These are phyloP conservation scores for Penicillium cosmopolitanum DNA, from an alignment of 495 filamentous ascomycete genomes.

Conservation along the genomic window DNA sequence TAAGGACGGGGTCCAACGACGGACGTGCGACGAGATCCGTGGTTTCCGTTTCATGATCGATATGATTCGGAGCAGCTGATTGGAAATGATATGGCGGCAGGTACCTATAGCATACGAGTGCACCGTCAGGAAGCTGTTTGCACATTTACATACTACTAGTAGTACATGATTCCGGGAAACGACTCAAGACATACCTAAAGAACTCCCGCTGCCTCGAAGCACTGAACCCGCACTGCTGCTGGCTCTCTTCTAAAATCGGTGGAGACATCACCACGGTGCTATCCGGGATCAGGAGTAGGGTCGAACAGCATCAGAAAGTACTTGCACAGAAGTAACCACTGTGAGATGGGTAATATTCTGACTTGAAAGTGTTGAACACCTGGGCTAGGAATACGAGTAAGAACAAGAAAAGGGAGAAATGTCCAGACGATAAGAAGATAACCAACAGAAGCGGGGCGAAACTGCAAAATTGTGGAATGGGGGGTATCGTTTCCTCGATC, in stretches of 20 bases:
- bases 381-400: too few species aligned
- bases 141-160: too few species aligned
- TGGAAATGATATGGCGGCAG: slow-evolving; percentile 24
- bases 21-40: slow-evolving; percentile 16
- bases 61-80: slow-evolving; percentile 13
- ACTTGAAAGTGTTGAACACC: too few species aligned
- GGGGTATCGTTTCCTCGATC: not conserved
- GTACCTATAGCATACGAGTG: slow-evolving; percentile 13
- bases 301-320: not conserved
- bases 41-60: slow-evolving; percentile 7
- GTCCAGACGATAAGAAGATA: not conserved
- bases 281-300: not conserved
- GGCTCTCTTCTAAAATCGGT: not conserved
- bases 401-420: not conserved
- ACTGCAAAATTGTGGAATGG: not conserved
- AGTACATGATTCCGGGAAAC: not conserved
- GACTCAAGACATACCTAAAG: slow-evolving; percentile 23
- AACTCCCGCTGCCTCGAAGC: slow-evolving; percentile 29
- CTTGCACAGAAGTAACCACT: not conserved
- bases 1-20: slow-evolving; percentile 57
- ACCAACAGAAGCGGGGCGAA: not conserved
- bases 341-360: not conserved
- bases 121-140: too few species aligned
- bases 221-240: slow-evolving; percentile 10
- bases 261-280: slow-evolving; percentile 8